Evolutionary conservation across 2,329 filamentous ascomycete species (phyloP), one percentile per base, ranked within the genome.

Genomic region (Phialophora verrucosa): DNA sequence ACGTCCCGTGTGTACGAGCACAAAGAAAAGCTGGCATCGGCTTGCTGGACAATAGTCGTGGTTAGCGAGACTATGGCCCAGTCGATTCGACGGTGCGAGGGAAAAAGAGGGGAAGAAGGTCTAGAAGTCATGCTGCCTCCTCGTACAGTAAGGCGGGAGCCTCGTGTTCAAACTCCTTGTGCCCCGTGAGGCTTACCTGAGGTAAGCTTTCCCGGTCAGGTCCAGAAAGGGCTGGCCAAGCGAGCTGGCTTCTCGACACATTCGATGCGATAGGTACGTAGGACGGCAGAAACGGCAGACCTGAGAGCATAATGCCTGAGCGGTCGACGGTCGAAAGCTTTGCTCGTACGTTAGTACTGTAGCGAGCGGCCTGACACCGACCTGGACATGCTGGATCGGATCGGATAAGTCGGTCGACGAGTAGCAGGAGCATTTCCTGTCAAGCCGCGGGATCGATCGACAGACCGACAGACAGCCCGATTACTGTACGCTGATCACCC

Each of bases 141-240:
- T 25, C 23, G 23, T 2, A 2, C 23, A 25, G 23, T 25, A 25
- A 1, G 10, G 27, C n/a, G 12, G 14, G 35, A 58, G 55, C 35
- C 55, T 47, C 56, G 56, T 38, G 23, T 59, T 59, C 56, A 47
- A 6, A 17, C 14, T 25, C 56, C 31, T 23, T 3, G 2, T 2
- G 2, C 14, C n/a, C 3, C 10, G 20, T 38, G 32, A 58, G 35
- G 38, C 56, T 59, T 59, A 49, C 56, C 56, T 59, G 56, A 59
- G 56, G 56, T 59, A 59, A 59, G 56, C 56, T 59, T 59, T 31
- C 31, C 42, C 42, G 12, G 38, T 14, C 42, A 20, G 14, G 10
- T 42, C 20, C 17, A 44, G n/a, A 8, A 57, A 44, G 35, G 8
- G 10, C 25, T 4, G 20, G 11, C 47, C 25, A 50, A 50, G 47